Evolutionary conservation across 768 basidiomycete species (phyloP).

Genomic region (Lentinula lateritia): DNA sequence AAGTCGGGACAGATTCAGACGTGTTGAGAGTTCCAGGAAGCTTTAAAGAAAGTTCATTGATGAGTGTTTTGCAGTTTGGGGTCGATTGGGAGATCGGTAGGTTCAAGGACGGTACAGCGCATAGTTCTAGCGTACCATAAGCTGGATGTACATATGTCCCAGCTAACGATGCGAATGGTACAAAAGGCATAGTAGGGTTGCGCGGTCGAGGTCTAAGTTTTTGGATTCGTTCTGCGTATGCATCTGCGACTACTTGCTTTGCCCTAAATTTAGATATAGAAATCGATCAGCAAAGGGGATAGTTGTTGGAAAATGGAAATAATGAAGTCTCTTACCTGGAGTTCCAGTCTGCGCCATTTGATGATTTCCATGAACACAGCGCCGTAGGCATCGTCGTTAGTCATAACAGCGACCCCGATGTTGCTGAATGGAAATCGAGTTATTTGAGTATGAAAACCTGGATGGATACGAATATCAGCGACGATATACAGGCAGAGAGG

Average conservation of each 20-base stretch:
- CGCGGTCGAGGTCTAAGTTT: slow-evolving; percentile 6
- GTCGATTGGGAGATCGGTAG: not conserved
- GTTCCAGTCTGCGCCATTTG: slow-evolving; percentile 16
- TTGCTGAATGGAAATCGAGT: slow-evolving; percentile 15
- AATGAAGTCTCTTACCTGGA: slow-evolving; percentile 1
- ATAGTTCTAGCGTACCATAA: slow-evolving; percentile 8
- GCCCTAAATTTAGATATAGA: not conserved
- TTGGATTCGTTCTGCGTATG: not conserved
- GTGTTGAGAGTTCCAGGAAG: not conserved
- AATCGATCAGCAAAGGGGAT: too few relatives aligned
- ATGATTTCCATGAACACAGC: slow-evolving; percentile 9
- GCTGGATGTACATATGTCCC: slow-evolving; percentile 8
- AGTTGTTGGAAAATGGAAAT: too few relatives aligned
- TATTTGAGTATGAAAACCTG: slow-evolving; percentile 14
- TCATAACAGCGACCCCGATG: slow-evolving; percentile 16
- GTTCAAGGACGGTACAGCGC: slow-evolving; percentile 1
- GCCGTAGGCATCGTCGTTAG: slow-evolving; percentile 17
- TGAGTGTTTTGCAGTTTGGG: too few relatives aligned
- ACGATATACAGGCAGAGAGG: not conserved
- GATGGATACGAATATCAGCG: not conserved
- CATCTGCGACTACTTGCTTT: not conserved
- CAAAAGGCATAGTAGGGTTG: slow-evolving; percentile 4
- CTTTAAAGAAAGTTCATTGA: not conserved
- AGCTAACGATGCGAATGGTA: slow-evolving; percentile 7
- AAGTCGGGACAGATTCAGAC: too few relatives aligned